Percentiles rank a stretch among this genome's conserved stretches.
Conservation (phyloP, 116 monocot genomes). For the Phalaenopsis hybrid region DNA sequence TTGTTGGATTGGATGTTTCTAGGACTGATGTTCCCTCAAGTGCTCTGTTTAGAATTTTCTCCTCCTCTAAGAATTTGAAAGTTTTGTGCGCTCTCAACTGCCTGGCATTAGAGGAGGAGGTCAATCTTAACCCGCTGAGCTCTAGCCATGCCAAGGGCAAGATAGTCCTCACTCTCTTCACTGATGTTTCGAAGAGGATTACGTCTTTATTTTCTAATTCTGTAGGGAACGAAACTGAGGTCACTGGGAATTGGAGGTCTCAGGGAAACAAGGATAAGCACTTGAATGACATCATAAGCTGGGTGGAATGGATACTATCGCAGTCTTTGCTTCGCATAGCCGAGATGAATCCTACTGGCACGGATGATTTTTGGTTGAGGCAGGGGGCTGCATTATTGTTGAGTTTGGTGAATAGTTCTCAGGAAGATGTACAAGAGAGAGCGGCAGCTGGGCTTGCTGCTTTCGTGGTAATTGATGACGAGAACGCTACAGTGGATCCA, state of each 20-base stretch:
- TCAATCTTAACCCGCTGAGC: constrained; percentile 18
- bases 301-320: constrained; percentile 87
- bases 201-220: constrained; percentile 30
- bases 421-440: constrained; percentile 91
- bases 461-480: constrained; percentile 91
- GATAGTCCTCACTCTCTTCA: constrained; percentile 48
- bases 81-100: constrained; percentile 68
- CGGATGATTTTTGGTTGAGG: constrained; percentile 76
- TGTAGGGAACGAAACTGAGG: constrained; percentile 12
- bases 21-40: constrained; percentile 58
- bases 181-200: constrained; percentile 54
- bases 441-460: constrained; percentile 81
- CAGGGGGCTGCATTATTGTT: constrained; percentile 64
- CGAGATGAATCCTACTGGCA: constrained; percentile 48
- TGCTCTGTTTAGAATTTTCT: constrained; percentile 41
- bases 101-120: constrained; percentile 40
- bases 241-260: constrained; percentile 45
- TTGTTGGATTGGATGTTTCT: constrained; percentile 67
- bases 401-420: constrained; percentile 52
- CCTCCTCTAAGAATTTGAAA: constrained; percentile 50
- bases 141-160: constrained; percentile 45
- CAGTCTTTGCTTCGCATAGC: constrained; percentile 64
- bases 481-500: constrained; percentile 71
- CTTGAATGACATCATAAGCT: constrained; percentile 50
- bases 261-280: constrained; percentile 30